phyloP scores from a whole-genome alignment of 306 rosid species.

The Trifolium subterraneum region DNA sequence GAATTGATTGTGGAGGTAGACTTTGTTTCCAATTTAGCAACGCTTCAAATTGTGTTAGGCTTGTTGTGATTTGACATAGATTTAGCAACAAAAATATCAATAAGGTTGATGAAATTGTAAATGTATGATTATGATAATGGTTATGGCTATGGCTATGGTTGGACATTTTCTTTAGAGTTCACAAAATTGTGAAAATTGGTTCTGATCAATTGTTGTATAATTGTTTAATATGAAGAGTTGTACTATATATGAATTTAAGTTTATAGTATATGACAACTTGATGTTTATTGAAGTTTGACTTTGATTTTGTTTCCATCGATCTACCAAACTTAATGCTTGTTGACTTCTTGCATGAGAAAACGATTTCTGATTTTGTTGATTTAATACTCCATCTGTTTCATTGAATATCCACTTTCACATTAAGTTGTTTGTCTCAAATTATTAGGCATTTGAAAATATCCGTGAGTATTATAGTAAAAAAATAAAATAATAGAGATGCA shows the following conservation, averaged over 20 bases:
- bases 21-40: slow-evolving; percentile 58
- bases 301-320: background rate
- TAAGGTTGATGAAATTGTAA: slow-evolving; percentile 2
- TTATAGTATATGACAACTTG: background rate
- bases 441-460: no score
- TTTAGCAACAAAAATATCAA: slow-evolving; percentile 18
- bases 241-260: background rate
- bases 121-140: background rate
- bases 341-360: background rate
- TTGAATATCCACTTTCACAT: no score
- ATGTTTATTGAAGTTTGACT: background rate
- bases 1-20: slow-evolving; percentile 51
- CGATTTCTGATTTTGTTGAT: no score
- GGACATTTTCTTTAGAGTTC: slow-evolving; percentile 26
- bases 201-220: background rate
- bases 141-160: no score
- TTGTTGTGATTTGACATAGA: slow-evolving; percentile 17
- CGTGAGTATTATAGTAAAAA: no score
- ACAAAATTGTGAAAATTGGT: background rate
- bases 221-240: background rate
- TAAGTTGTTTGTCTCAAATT: no score
- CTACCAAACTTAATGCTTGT: background rate
- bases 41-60: slow-evolving; percentile 52
- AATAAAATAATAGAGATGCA: no score
- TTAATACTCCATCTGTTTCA: no score